Conservation (phyloP, 805 yeast genomes). For the Saccharomyces cerevisiae region DNA sequence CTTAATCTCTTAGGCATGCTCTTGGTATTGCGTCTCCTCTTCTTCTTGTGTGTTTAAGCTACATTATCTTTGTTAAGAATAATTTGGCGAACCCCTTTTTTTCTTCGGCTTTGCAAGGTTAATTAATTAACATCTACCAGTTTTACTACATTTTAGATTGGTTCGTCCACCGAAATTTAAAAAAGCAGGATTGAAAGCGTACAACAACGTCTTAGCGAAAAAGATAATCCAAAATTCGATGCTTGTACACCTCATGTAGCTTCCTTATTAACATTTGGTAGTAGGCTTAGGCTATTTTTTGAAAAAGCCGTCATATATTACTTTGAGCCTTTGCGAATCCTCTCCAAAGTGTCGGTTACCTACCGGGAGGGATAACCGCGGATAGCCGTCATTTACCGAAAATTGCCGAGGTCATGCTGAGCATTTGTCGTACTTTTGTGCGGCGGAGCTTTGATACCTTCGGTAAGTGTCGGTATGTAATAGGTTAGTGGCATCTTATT, state of each 20-base stretch:
- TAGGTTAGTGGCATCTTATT: background rate
- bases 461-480: background rate
- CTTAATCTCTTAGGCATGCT: slow-evolving; percentile 30
- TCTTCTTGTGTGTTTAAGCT: background rate
- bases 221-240: background rate
- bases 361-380: background rate
- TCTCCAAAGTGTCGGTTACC: background rate
- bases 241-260: background rate
- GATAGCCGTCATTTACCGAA: background rate
- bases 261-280: too few species aligned
- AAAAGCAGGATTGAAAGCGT: background rate
- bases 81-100: background rate
- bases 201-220: background rate
- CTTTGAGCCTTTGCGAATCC: background rate
- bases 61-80: background rate
- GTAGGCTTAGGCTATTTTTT: too few species aligned
- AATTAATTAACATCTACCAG: background rate
- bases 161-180: background rate
- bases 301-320: too few species aligned
- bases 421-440: background rate
- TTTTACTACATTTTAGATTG: background rate
- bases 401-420: background rate
- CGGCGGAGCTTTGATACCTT: background rate
- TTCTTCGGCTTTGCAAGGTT: background rate
- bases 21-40: background rate